A percentile compares a stretch with the other conserved stretches of the same genome.
Evolutionary conservation across 306 rosid genomes (phyloP).

Genomic region (Albizia julibrissin): DNA sequence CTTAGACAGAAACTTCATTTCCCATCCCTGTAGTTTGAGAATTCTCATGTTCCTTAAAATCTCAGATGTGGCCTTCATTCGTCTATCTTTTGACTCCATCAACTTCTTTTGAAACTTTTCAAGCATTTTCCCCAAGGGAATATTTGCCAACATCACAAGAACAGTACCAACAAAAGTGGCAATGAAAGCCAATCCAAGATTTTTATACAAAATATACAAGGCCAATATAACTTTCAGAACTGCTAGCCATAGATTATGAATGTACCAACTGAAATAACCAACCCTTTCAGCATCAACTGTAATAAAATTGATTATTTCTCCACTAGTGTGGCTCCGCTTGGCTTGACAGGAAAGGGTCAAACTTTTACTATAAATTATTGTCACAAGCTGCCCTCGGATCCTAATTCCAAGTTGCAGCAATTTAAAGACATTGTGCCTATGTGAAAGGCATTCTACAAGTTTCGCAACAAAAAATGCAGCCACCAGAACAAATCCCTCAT

Average conservation of each 20-base stretch:
- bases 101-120: conserved; percentile 48
- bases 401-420: conserved; percentile 46
- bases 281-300: conserved; percentile 60
- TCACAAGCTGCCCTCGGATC: conserved; percentile 39
- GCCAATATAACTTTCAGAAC: conserved; percentile 45
- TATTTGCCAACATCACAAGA: conserved; percentile 47
- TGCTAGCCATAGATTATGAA: conserved; percentile 50
- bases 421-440: conserved; percentile 46
- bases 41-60: conserved; percentile 61
- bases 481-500: conserved; percentile 48
- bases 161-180: conserved; percentile 49
- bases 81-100: conserved; percentile 58
- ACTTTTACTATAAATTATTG: conserved; percentile 41
- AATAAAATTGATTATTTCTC: conserved; percentile 57
- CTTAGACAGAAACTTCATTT: conserved; percentile 58
- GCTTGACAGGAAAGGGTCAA: conserved; percentile 46
- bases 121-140: conserved; percentile 49
- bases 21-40: conserved; percentile 75
- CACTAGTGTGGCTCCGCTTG: conserved; percentile 47
- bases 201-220: conserved; percentile 45
- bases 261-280: conserved; percentile 37
- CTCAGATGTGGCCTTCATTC: conserved; percentile 66
- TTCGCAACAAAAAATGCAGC: conserved; percentile 46
- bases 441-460: conserved; percentile 43
- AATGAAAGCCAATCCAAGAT: conserved; percentile 52